Conservation (phyloP, 164 flowering plant genomes). For the Magnolia officinalis region DNA sequence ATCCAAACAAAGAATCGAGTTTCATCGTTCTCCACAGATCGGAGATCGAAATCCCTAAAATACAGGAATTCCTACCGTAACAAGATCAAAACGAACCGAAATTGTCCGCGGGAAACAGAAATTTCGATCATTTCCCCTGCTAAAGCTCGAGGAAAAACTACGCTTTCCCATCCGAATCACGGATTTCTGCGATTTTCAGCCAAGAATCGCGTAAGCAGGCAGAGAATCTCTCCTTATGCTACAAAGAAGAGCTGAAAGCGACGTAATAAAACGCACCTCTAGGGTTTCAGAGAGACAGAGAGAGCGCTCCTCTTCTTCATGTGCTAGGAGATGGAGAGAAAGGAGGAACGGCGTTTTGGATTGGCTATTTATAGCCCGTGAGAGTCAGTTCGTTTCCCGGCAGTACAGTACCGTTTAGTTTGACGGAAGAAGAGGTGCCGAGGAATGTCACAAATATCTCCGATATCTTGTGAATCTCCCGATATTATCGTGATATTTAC, state of each 20-base stretch:
- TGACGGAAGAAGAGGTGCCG: constrained; percentile 23
- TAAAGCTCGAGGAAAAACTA: not conserved
- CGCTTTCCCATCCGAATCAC: not conserved
- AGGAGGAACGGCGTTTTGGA: not conserved
- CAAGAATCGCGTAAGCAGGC: constrained; percentile 1
- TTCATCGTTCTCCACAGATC: not conserved
- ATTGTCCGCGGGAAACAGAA: not conserved
- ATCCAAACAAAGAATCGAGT: not conserved
- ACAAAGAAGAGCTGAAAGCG: constrained; percentile 2
- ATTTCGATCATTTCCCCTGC: constrained; percentile 3
- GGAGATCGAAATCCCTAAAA: not conserved
- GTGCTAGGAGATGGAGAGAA: constrained; percentile 6
- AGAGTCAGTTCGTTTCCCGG: constrained; percentile 17
- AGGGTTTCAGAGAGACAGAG: constrained; percentile 9
- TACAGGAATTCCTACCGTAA: not conserved
- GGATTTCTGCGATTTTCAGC: constrained; percentile 8
- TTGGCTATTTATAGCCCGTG: constrained; percentile 5
- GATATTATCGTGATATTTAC: too few species aligned
- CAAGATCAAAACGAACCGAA: not conserved
- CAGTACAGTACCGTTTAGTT: constrained; percentile 15
- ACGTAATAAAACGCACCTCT: constrained; percentile 14
- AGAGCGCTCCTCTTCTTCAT: not conserved
- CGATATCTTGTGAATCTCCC: too few species aligned
- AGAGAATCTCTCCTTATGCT: not conserved
- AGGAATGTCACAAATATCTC: not conserved